phyloP scores from a whole-genome alignment of 2,329 filamentous ascomycete genomes.

The Trichoderma sp. region DNA sequence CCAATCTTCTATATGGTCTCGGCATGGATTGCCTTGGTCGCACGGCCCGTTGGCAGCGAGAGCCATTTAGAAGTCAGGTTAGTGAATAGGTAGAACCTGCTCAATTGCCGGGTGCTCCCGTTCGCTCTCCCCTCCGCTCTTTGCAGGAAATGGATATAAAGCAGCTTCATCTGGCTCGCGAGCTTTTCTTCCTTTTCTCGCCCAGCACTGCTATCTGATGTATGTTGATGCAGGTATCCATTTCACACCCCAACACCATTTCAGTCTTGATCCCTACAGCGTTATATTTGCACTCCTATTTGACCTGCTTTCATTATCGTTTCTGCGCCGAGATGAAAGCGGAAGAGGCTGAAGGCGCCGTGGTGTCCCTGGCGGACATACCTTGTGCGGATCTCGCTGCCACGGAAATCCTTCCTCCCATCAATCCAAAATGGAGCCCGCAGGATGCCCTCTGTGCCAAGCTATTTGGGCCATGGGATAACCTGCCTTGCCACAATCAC shows the following conservation, averaged over 20 bases:
- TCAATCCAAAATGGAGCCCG: constrained; percentile 10
- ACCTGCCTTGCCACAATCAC: constrained; percentile 14
- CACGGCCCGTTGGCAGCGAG: not conserved
- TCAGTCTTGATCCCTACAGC: constrained; percentile 7
- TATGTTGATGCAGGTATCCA: not conserved
- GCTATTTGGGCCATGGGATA: constrained; percentile 21
- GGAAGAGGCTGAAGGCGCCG: not conserved
- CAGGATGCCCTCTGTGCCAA: constrained; percentile 13
- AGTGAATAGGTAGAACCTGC: constrained; percentile 11
- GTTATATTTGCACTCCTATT: constrained; percentile 12
- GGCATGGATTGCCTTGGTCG: not conserved
- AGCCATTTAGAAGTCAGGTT: not conserved
- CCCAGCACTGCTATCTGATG: not conserved
- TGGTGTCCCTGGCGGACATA: not conserved
- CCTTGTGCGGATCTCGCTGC: not conserved
- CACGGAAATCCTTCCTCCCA: not conserved
- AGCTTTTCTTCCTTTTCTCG: not conserved
- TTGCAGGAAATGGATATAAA: not conserved
- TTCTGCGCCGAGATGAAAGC: constrained; percentile 1
- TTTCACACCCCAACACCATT: constrained; percentile 1
- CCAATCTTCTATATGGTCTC: not conserved
- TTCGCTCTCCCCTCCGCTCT: not conserved
- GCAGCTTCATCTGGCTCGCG: not conserved
- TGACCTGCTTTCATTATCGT: not conserved
- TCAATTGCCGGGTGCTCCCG: not conserved